A percentile compares a stretch with the other conserved stretches of the same genome.
These are phyloP conservation scores for Lichtheimia ramosa DNA, from an alignment of 371 early-diverging fungal genomes.

Conservation along the genomic window DNA sequence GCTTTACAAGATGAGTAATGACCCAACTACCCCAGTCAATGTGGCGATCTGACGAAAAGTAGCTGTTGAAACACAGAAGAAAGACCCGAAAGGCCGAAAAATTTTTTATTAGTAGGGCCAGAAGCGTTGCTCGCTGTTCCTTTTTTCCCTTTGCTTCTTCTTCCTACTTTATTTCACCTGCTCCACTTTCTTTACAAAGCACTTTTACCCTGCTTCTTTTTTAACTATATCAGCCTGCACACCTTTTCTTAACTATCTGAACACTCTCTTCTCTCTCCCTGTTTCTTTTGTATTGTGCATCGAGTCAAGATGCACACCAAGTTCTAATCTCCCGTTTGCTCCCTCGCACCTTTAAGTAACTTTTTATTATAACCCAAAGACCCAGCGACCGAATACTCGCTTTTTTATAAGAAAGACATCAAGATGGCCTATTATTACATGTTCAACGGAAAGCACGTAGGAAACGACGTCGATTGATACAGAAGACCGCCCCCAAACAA, in stretches of 20 bases:
- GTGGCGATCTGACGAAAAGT: no score
- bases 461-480: constrained; percentile 36
- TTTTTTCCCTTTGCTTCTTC: constrained; percentile 4
- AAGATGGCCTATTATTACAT: constrained; percentile 34
- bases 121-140: not conserved
- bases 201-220: no score
- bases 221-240: not conserved
- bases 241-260: not conserved
- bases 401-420: constrained; percentile 8
- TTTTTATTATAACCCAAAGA: constrained; percentile 13
- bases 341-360: constrained; percentile 5
- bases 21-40: no score
- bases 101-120: not conserved
- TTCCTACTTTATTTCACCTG: not conserved
- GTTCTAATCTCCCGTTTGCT: constrained; percentile 15
- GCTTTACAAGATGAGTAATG: not conserved
- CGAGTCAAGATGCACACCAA: constrained; percentile 26
- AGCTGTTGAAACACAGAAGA: not conserved
- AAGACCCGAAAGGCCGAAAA: constrained; percentile 1
- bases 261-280: not conserved
- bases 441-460: constrained; percentile 36
- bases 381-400: constrained; percentile 1
- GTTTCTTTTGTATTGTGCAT: constrained; percentile 17
- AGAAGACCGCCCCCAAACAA: constrained; percentile 25
- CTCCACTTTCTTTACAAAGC: not conserved